Evolutionary conservation across 108 stramenopile species (phyloP), one percentile per base, ranked within the genome.

Genomic region (Fragilaria crotonensis): DNA sequence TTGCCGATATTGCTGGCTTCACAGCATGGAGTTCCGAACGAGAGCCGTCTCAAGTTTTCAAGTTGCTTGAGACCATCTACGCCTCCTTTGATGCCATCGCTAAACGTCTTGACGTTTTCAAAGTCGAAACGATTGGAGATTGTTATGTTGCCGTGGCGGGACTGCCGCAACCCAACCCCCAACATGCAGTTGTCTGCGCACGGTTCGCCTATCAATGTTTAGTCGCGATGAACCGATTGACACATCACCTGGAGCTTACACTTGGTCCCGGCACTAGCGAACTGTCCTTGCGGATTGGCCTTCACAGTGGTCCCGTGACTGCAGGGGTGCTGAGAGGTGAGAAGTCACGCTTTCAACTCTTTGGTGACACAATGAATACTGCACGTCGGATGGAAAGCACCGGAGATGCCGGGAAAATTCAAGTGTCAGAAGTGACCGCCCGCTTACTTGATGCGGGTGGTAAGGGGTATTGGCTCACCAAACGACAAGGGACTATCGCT

Each of bases 1-100:
- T 79, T 47, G 70, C 63, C 25, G 81, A 83, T 54, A 71, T 83
- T 30, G 77, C 70, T 0, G 81, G 78, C 1, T 83, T 79, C 52
- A 83, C 81, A 0, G 52, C 68, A 2, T 54, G 74, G 74, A 32
- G 59, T 19, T 65, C 62, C 14, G 57, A 49, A 2, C 64, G 74
- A 55, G 65, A 62, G 19, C 78, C 78, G 18, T 45, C 66, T 20
- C 61, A 72, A 59, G 62, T 79, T 17, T 69, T 79, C 57, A 45
- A 45, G 47, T 64, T 79, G 72, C 68, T 79, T 27, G 68, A 79
- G 29, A 63, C 63, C 32, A 46, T 79, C 11, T 79, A 79, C 59
- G 62, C 48, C 0, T 61, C 58, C 45, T 47, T 76, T 9, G 78
- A 79, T 28, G 64, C 64, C 23, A 54, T 73, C 9, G 78, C 68